Conservation (phyloP, 768 basidiomycete species). For the Russula dissimulans region DNA sequence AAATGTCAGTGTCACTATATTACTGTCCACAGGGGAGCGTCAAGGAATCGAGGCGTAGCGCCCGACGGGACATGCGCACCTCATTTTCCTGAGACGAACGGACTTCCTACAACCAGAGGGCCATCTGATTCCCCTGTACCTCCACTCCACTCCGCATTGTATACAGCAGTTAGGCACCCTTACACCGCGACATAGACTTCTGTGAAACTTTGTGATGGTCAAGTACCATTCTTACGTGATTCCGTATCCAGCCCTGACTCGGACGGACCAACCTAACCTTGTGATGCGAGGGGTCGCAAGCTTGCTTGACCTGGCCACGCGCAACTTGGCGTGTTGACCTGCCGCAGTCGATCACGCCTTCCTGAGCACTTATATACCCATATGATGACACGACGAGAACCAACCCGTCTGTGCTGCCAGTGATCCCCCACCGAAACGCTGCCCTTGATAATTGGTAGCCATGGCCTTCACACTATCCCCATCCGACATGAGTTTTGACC, state of each 20-base stretch:
- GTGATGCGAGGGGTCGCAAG: too few species aligned
- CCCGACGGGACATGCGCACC: slow-evolving; percentile 60
- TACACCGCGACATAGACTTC: too few species aligned
- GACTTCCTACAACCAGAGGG: too few species aligned
- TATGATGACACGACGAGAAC: neutral
- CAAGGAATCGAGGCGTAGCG: slow-evolving; percentile 66
- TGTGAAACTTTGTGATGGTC: too few species aligned
- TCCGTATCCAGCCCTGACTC: too few species aligned
- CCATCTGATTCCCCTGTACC: too few species aligned
- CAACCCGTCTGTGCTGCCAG: too few species aligned
- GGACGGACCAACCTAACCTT: too few species aligned
- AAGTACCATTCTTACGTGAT: too few species aligned
- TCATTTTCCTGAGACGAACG: too few species aligned
- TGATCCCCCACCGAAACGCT: neutral
- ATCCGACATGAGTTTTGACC: neutral
- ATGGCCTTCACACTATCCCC: neutral
- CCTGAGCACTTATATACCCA: neutral
- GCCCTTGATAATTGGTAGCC: neutral
- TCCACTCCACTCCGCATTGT: too few species aligned
- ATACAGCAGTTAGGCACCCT: too few species aligned
- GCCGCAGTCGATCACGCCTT: neutral
- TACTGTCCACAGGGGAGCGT: neutral
- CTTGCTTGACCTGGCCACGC: neutral
- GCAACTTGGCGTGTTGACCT: neutral
- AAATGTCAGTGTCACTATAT: slow-evolving; percentile 44